Conservation (phyloP, 495 filamentous ascomycete genomes). For the Pseudevernia furfuracea region DNA sequence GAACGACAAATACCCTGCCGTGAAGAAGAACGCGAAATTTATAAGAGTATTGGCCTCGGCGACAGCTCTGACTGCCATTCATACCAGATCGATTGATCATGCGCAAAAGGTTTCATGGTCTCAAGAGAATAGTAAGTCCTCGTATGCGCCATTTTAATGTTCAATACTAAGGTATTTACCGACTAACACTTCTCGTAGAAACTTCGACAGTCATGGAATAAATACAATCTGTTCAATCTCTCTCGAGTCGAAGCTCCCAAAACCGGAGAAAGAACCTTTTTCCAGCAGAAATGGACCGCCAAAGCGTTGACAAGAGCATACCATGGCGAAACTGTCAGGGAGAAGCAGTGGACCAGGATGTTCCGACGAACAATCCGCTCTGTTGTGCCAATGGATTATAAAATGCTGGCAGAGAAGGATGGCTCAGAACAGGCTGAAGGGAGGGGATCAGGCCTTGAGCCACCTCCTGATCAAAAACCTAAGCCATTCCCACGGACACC, state of each 20-base stretch:
- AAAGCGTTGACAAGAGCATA: constrained; percentile 78
- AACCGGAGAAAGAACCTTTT: constrained; percentile 56
- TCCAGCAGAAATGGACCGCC: constrained; percentile 95
- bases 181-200: constrained; percentile 47
- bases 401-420: constrained; percentile 65
- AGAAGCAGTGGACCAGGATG: constrained; percentile 86
- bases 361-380: constrained; percentile 69
- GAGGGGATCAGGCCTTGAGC: constrained; percentile 63
- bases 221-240: constrained; percentile 93
- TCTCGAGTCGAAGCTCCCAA: constrained; percentile 38
- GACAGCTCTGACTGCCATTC: neutral
- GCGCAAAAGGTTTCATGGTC: constrained; percentile 54
- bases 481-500: constrained; percentile 46
- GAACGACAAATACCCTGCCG: neutral
- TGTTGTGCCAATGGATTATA: constrained; percentile 76
- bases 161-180: neutral
- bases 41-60: neutral
- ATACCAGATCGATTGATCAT: constrained; percentile 32
- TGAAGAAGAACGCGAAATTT: neutral
- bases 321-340: constrained; percentile 88
- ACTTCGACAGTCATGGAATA: constrained; percentile 95
- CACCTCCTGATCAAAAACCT: constrained; percentile 17
- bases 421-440: constrained; percentile 75
- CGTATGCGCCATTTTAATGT: neutral
- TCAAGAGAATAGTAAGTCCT: constrained; percentile 52